Conservation (phyloP, 2,329 filamentous ascomycete species). For the Aspergillus uvarum region DNA sequence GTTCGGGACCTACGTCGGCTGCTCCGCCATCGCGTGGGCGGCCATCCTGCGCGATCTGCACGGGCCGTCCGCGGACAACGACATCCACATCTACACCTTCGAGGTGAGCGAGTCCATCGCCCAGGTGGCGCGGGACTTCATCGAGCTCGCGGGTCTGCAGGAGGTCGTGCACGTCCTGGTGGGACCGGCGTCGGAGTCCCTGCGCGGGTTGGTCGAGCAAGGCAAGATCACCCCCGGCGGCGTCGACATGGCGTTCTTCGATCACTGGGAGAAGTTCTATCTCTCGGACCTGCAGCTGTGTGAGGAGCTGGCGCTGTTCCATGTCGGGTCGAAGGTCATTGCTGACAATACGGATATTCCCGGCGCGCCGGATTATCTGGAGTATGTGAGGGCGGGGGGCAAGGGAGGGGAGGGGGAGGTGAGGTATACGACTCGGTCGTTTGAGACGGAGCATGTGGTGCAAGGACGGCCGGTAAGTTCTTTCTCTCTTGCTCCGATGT, state of each 20-base stretch:
- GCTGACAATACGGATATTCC: slow-evolving; percentile 44
- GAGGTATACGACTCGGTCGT: slow-evolving; percentile 26
- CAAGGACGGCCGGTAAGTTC: slow-evolving; percentile 14
- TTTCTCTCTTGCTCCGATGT: neutral
- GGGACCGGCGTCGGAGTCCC: slow-evolving; percentile 31
- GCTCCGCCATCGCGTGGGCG: slow-evolving; percentile 36
- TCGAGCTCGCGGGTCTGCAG: slow-evolving; percentile 36
- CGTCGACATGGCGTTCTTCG: slow-evolving; percentile 41
- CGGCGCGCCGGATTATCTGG: slow-evolving; percentile 44
- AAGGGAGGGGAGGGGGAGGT: slow-evolving; percentile 14
- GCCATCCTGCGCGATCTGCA: slow-evolving; percentile 28
- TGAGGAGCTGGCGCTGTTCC: slow-evolving; percentile 36
- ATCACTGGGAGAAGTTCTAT: slow-evolving; percentile 40
- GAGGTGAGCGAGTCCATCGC: slow-evolving; percentile 37
- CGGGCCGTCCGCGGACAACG: slow-evolving; percentile 17
- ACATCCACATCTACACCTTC: slow-evolving; percentile 34
- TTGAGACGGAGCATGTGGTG: slow-evolving; percentile 6
- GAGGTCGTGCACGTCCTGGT: slow-evolving; percentile 35
- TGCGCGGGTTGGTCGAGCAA: slow-evolving; percentile 28
- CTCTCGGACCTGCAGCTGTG: slow-evolving; percentile 36
- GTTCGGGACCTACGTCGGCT: slow-evolving; percentile 40
- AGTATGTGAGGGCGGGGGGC: slow-evolving; percentile 37
- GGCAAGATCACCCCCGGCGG: slow-evolving; percentile 23
- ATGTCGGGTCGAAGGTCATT: slow-evolving; percentile 32
- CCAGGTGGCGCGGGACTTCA: slow-evolving; percentile 31